Percentiles rank a stretch among this genome's conserved stretches.
These are phyloP conservation scores for Iodosphaeria phyllophila DNA, from an alignment of 2,329 filamentous ascomycete genomes.

Conservation along the genomic window DNA sequence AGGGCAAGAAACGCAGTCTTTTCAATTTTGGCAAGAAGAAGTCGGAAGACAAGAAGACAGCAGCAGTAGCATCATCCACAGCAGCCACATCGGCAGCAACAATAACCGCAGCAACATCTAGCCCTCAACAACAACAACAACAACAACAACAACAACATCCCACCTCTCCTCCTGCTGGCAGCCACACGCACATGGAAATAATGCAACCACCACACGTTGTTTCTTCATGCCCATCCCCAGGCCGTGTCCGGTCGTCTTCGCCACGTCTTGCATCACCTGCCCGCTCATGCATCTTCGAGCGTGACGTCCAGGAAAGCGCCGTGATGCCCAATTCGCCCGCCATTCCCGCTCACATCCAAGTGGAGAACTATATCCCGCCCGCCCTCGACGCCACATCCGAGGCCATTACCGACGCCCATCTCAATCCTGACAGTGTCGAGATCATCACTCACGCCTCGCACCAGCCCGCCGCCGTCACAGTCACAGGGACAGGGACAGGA, in stretches of 20 bases:
- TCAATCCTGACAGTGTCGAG: conserved; percentile 79
- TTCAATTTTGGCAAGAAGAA: conserved; percentile 48
- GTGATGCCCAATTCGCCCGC: conserved; percentile 58
- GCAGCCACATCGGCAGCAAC: conserved; percentile 6
- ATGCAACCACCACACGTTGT: conserved; percentile 24
- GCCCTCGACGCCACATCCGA: conserved; percentile 82
- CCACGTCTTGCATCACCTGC: conserved; percentile 64
- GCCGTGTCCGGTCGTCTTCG: conserved; percentile 46
- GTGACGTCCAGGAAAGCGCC: conserved; percentile 72
- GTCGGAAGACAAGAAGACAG: conserved; percentile 20
- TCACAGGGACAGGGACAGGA: no score
- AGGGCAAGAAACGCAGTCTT: conserved; percentile 34
- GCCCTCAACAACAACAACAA: not conserved
- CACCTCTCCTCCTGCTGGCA: conserved; percentile 20
- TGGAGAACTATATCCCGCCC: conserved; percentile 82
- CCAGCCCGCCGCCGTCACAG: conserved; percentile 54
- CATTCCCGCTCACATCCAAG: conserved; percentile 87
- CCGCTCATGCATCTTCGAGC: conserved; percentile 72
- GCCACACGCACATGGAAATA: conserved; percentile 22
- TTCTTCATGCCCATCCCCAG: conserved; percentile 49
- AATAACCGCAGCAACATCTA: conserved; percentile 9
- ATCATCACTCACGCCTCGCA: conserved; percentile 78
- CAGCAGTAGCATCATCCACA: conserved; percentile 12
- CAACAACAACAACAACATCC: conserved; percentile 11
- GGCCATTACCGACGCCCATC: conserved; percentile 70